Base-by-base conservation (phyloP, 139 green algal species). In the Chlorella sp. region DNA sequence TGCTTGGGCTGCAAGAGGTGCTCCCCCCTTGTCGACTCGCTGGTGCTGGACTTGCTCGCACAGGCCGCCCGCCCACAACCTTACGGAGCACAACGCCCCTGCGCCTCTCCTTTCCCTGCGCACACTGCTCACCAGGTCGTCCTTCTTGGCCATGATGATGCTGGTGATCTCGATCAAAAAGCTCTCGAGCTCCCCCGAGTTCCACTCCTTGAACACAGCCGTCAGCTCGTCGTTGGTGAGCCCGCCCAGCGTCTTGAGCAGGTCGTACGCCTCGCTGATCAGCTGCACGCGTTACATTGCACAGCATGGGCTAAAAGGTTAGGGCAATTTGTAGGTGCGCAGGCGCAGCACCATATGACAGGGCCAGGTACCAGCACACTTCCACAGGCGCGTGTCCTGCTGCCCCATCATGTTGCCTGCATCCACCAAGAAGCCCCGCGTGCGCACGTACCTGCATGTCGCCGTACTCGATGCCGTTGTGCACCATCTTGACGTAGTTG, bases 381-480 rank as follows among this genome's bases (percentile, higher is more conserved):
- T 24, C 42, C 42, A 6, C 42, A 24, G 42, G 10, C 42, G 6
- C 10, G 42, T 24, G 42, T 55, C 42, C 42, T 55, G 42, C 14
- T 55, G 42, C 42, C 42, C 6, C 6, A 6, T 14, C 6, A 24
- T 24, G 42, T 14, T 55, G 42, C 42, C 42, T 55, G 42, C 14
- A 55, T 14, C 42, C n/a, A n/a, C n/a, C n/a, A n/a, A n/a, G n/a
- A n/a, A n/a, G n/a, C n/a, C n/a, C n/a, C n/a, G n/a, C n/a, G n/a
- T n/a, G n/a, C n/a, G n/a, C n/a, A n/a, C n/a, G n/a, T n/a, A n/a
- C 89, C 90, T 98, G 95, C 96, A 99, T 99, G 86, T 99, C 96
- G 10, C 95, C 96, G 75, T 99, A 99, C 90, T 99, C 96, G 77
- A 99, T 99, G 79, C 96, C 96, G 80, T 99, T 99, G 91, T 99